Evolutionary conservation across 352 stramenopile species (phyloP).

Genomic region (Pythium vanterpoolii): DNA sequence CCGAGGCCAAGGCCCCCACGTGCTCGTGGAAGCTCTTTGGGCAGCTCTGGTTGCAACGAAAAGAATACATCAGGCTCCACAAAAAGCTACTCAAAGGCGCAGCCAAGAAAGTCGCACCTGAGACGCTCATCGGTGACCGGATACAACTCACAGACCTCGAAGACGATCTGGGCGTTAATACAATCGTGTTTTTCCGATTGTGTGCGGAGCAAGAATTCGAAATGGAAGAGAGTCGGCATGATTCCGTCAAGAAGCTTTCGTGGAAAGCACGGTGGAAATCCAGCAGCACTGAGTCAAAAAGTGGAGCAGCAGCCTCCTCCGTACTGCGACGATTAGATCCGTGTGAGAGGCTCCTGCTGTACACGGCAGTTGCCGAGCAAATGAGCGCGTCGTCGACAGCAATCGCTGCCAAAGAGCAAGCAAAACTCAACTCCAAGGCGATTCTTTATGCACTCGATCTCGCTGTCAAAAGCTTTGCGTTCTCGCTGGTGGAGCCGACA

Average conservation of each 20-base stretch:
- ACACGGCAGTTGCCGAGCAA: conserved; percentile 51
- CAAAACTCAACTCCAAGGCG: conserved; percentile 44
- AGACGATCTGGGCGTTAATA: conserved; percentile 67
- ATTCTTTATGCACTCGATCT: conserved; percentile 68
- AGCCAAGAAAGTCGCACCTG: conserved; percentile 48
- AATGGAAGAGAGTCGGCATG: conserved; percentile 56
- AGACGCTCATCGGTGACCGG: conserved; percentile 45
- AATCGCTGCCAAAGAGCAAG: conserved; percentile 39
- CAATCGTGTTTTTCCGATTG: conserved; percentile 78
- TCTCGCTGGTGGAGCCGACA: conserved; percentile 34
- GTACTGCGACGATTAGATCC: conserved; percentile 30
- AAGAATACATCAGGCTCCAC: conserved; percentile 74
- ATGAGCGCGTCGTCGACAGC: conserved; percentile 53
- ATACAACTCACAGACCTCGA: conserved; percentile 58
- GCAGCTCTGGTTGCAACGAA: conserved; percentile 48
- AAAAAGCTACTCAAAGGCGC: conserved; percentile 64
- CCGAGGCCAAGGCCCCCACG: conserved; percentile 27
- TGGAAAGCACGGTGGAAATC: conserved; percentile 72
- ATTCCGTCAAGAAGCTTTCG: conserved; percentile 63
- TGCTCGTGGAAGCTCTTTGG: conserved; percentile 60
- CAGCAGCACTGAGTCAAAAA: conserved; percentile 5
- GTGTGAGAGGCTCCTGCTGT: conserved; percentile 52
- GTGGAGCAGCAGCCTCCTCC: conserved; percentile 5
- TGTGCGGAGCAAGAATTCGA: conserved; percentile 66
- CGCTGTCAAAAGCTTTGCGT: conserved; percentile 52